These are phyloP conservation scores for Vanrija sp. DNA, from an alignment of 1,284 basidiomycete genomes.

Conservation along the genomic window DNA sequence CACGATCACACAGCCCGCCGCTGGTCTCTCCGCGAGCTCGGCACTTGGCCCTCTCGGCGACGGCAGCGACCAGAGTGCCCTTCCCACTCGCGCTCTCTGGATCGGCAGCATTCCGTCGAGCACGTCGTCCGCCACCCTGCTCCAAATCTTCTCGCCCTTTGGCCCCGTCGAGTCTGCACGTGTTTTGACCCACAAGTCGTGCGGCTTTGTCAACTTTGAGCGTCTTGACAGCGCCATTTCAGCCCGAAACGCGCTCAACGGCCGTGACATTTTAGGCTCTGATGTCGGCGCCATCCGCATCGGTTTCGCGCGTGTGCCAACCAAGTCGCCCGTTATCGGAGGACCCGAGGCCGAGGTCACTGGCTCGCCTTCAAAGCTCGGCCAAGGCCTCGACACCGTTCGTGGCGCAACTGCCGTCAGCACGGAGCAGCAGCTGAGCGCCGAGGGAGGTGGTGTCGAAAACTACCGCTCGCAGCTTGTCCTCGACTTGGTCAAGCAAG, in stretches of 20 bases:
- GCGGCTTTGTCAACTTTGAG: conserved; percentile 83
- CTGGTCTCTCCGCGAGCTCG: conserved; percentile 9
- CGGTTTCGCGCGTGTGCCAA: conserved; percentile 92
- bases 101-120: conserved; percentile 91
- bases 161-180: conserved; percentile 95
- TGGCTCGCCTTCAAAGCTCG: conserved; percentile 56
- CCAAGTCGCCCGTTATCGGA: conserved; percentile 55
- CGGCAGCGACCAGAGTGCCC: conserved; percentile 51
- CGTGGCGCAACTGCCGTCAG: conserved; percentile 83
- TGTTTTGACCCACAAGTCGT: conserved; percentile 81
- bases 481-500: conserved; percentile 80
- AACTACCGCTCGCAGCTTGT: conserved; percentile 90
- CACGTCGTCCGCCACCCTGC: conserved; percentile 84
- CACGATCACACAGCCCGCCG: conserved; percentile 26
- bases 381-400: conserved; percentile 57
- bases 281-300: conserved; percentile 95
- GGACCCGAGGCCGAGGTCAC: conserved; percentile 28
- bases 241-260: conserved; percentile 90
- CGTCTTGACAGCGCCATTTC: conserved; percentile 91
- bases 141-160: conserved; percentile 82
- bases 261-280: conserved; percentile 87
- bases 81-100: conserved; percentile 90
- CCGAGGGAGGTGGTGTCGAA: conserved; percentile 76
- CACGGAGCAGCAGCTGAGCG: conserved; percentile 76
- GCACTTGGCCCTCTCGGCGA: conserved; percentile 2